Percentiles rank a stretch among this genome's conserved stretches.
Conservation (phyloP, 768 basidiomycete genomes). For the Aureoboletus auriporus region DNA sequence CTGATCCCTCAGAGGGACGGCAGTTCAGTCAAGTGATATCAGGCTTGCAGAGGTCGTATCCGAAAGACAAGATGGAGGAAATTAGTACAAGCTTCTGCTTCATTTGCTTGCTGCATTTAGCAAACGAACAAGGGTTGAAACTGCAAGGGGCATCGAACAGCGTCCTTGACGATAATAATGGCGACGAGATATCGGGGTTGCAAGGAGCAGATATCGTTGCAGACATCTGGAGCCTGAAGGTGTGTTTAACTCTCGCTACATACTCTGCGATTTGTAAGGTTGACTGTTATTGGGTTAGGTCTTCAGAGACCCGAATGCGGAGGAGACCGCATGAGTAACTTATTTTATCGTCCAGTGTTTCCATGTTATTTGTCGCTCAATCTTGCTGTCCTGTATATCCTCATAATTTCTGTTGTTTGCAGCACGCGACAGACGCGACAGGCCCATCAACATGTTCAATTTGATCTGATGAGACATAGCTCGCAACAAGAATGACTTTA, state of each 20-base stretch:
- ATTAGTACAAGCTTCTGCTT: constrained; percentile 99
- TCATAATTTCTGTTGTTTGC: constrained; percentile 5
- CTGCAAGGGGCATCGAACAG: constrained; percentile 53
- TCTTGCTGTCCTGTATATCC: constrained; percentile 8
- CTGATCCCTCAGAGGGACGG: constrained; percentile 63
- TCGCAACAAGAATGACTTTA: no score
- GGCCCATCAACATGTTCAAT: neutral
- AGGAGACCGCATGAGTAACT: constrained; percentile 22
- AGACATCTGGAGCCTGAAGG: constrained; percentile 74
- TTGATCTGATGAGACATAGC: neutral
- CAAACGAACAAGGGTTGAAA: constrained; percentile 93
- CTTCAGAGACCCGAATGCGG: constrained; percentile 41
- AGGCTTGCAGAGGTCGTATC: constrained; percentile 77
- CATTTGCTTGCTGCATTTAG: constrained; percentile 93
- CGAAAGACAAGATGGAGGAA: constrained; percentile 92
- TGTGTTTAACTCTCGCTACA: constrained; percentile 24
- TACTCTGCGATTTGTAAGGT: neutral
- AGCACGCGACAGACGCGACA: neutral
- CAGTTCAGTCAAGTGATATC: constrained; percentile 80
- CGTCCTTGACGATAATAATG: constrained; percentile 31
- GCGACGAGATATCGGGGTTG: constrained; percentile 33
- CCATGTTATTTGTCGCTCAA: constrained; percentile 6
- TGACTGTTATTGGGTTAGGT: constrained; percentile 29
- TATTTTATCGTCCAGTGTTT: constrained; percentile 16
- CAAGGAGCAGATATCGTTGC: constrained; percentile 50